Percentiles rank a stretch among this genome's conserved stretches.
phyloP scores from a whole-genome alignment of 768 basidiomycete species.

The Xerocomellus dryophilus region DNA sequence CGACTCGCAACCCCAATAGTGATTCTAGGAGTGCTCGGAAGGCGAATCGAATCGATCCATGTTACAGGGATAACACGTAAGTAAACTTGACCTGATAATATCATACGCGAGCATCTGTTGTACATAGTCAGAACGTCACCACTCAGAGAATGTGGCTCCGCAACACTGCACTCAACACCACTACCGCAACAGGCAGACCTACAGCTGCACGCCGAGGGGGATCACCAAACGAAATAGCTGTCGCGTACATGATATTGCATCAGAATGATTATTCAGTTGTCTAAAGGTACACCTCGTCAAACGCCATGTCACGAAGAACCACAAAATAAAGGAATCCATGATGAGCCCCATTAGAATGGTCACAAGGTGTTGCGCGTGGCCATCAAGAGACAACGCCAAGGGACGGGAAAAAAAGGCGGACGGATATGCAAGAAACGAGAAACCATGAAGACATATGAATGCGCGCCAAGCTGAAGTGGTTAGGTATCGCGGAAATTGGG shows the following conservation, averaged over 20 bases:
- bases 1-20: too few relatives aligned
- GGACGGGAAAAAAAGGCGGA: neutral
- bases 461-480: conserved; percentile 1
- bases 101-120: too few relatives aligned
- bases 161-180: too few relatives aligned
- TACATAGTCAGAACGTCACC: too few relatives aligned
- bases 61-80: too few relatives aligned
- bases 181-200: too few relatives aligned
- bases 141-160: too few relatives aligned
- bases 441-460: conserved; percentile 8
- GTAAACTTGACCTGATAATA: too few relatives aligned
- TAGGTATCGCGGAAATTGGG: conserved; percentile 18
- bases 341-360: conserved; percentile 8
- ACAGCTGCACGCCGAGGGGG: too few relatives aligned
- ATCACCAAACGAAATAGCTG: too few relatives aligned
- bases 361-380: conserved; percentile 5
- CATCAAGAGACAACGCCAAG: neutral
- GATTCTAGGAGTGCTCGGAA: too few relatives aligned
- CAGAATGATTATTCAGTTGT: conserved; percentile 15
- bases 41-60: too few relatives aligned
- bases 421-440: conserved; percentile 26
- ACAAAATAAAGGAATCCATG: conserved; percentile 12
- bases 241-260: neutral
- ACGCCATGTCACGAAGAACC: conserved; percentile 9
- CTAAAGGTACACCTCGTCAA: conserved; percentile 28